Conservation (phyloP, 768 basidiomycete species). For the Boletus rufocinnamomeus region DNA sequence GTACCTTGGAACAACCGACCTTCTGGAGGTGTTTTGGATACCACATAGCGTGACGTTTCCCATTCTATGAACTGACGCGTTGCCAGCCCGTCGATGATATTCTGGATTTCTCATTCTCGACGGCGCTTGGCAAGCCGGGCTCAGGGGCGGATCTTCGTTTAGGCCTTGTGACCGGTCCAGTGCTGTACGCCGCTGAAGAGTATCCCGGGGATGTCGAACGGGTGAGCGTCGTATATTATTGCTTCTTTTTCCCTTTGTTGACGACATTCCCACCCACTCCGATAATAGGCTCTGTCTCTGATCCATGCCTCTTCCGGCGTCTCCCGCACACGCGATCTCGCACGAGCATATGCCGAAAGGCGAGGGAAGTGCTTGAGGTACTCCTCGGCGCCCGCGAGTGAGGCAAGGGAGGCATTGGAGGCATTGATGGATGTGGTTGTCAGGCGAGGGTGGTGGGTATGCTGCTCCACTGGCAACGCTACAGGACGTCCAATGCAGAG, state of each 20-base stretch:
- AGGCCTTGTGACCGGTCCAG: conserved; percentile 84
- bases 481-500: background rate
- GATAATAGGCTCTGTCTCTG: conserved; percentile 65
- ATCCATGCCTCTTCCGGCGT: conserved; percentile 66
- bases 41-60: background rate
- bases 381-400: conserved; percentile 87
- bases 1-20: too few relatives aligned
- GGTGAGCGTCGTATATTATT: conserved; percentile 43
- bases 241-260: background rate
- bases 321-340: conserved; percentile 76
- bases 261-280: background rate
- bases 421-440: conserved; percentile 68
- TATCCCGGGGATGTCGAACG: conserved; percentile 80
- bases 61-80: background rate
- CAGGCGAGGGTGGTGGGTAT: conserved; percentile 51
- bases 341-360: conserved; percentile 75
- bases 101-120: conserved; percentile 85
- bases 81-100: conserved; percentile 91
- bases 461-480: background rate
- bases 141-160: conserved; percentile 77
- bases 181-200: conserved; percentile 85
- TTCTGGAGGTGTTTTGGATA: too few relatives aligned
- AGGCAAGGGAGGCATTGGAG: conserved; percentile 73
- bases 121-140: conserved; percentile 85
- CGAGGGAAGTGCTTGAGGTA: conserved; percentile 62